Evolutionary conservation across 2,329 filamentous ascomycete genomes (phyloP).

Genomic region (Claviceps arundinis): DNA sequence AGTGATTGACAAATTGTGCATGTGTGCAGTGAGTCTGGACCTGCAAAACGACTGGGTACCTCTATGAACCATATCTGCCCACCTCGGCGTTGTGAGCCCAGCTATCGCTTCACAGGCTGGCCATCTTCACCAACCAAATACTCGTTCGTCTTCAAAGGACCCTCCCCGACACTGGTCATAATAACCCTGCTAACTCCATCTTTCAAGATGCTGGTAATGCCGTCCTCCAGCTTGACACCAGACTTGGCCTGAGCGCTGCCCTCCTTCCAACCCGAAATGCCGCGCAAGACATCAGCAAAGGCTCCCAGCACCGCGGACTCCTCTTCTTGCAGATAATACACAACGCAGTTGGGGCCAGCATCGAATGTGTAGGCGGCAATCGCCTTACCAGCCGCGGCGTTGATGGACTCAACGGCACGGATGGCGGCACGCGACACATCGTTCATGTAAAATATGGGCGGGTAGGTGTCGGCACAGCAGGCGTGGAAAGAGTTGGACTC

Average conservation of each 20-base stretch:
- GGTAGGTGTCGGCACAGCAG: constrained; percentile 85
- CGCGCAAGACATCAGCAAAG: constrained; percentile 54
- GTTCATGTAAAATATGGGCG: constrained; percentile 98
- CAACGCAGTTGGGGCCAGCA: constrained; percentile 88
- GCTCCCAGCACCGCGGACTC: constrained; percentile 59
- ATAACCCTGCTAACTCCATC: constrained; percentile 82
- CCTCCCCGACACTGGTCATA: constrained; percentile 80
- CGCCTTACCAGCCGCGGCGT: constrained; percentile 60
- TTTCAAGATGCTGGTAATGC: constrained; percentile 52
- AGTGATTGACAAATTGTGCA: no score
- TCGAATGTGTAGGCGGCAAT: constrained; percentile 96
- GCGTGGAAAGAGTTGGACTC: constrained; percentile 97
- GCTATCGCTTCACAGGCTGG: constrained; percentile 25
- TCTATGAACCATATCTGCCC: background rate
- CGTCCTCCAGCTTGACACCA: constrained; percentile 47
- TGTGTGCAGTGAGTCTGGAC: background rate
- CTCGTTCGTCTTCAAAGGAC: constrained; percentile 67
- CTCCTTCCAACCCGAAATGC: constrained; percentile 60
- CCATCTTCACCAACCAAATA: constrained; percentile 60
- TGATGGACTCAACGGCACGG: constrained; percentile 78
- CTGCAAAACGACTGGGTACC: background rate
- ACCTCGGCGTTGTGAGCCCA: background rate
- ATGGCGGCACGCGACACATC: constrained; percentile 82
- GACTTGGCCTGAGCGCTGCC: constrained; percentile 39
- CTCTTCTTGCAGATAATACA: constrained; percentile 84